Evolutionary conservation across 495 filamentous ascomycete species (phyloP), one percentile per base, ranked within the genome.

Genomic region (Talaromyces proteolyticus): DNA sequence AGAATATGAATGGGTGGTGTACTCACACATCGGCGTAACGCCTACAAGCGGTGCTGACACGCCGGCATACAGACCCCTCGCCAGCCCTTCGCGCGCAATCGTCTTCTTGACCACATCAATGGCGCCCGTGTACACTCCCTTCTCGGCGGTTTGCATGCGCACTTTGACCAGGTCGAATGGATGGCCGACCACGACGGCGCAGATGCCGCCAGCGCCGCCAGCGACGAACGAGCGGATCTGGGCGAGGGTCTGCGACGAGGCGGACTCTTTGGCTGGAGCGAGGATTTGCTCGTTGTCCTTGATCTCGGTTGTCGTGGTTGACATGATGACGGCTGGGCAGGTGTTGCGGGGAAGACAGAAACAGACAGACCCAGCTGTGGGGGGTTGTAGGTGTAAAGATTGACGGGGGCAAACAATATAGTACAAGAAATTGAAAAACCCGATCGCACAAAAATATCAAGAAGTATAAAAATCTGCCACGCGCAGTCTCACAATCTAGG

Each of bases 141-240:
- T 87, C 69, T 95, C 90, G 16, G 93, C 89, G 1, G 93, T 98
- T 75, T 98, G 93, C 65, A 98, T 65, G 34, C 94, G 87, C 51
- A 98, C 93, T 70, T 98, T 98, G 60, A 97, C 92, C 53, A 98
- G 74, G 61, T 98, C 93, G 62, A 98, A 98, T 6, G 93, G 93
- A 69, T 97, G 94, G 38, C 93, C 93, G 54, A 92, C 84, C 18
- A 98, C 57, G 38, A 97, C 94, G 22, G 93, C 92, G 69, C 88
- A 96, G 24, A 97, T 74, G 60, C 94, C 94, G 52, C 93, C 93
- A 47, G 92, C 92, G 25, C 89, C 94, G 54, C 94, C 93, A 3
- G 92, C 92, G 12, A 73, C 87, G 25, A 97, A 79, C 16, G 91
- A 93, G 34, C 92, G 86, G 38, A 94, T 50, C 63, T 75, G 72